Evolutionary conservation across 306 rosid genomes (phyloP), one percentile per base, ranked within the genome.

Genomic region (Hylodesmum podocarpum): DNA sequence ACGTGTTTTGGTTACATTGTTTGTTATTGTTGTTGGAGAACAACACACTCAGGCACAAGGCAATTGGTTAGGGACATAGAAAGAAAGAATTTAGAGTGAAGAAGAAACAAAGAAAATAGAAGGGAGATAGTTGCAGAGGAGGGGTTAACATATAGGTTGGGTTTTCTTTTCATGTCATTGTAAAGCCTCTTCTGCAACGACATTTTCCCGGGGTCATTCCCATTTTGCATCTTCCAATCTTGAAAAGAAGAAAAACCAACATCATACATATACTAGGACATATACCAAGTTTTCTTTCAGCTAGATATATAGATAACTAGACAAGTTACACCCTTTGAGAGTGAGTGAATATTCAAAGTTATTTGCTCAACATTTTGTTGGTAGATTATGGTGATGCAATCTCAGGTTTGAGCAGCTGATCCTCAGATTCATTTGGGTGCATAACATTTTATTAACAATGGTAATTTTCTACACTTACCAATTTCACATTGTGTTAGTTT

Each of bases 51-150:
- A 73, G 34, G 27, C 53, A 50, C 41, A 27, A 51, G 50, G 36
- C 43, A 55, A 59, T 76, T 75, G 8, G 57, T 33, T 55, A 36
- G 18, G 40, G 24, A 34, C n/a, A 15, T 24, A 31, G 34, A 66
- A 65, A 70, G 70, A 63, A 43, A 77, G 72, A n/a, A n/a, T n/a
- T n/a, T n/a, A n/a, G n/a, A 61, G 84, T 10, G 80, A 78, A 49
- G 55, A 75, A 78, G 59, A 75, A 47, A 54, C 59, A 78, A 54
- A 75, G 72, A 75, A 76, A 74, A 47, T 66, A 55, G 19, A 79
- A 67, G 82, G 84, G 79, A 86, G 65, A 76, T 15, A 79, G 85
- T 87, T 87, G 89, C 86, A 80, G 87, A 88, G 87, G 82, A 81
- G 87, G 85, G 80, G 79, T 74, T 75, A 71, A 54, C 80, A 80